Base-by-base conservation (phyloP, 371 early-diverging fungal genomes). In the Actinomortierella ambigua region DNA sequence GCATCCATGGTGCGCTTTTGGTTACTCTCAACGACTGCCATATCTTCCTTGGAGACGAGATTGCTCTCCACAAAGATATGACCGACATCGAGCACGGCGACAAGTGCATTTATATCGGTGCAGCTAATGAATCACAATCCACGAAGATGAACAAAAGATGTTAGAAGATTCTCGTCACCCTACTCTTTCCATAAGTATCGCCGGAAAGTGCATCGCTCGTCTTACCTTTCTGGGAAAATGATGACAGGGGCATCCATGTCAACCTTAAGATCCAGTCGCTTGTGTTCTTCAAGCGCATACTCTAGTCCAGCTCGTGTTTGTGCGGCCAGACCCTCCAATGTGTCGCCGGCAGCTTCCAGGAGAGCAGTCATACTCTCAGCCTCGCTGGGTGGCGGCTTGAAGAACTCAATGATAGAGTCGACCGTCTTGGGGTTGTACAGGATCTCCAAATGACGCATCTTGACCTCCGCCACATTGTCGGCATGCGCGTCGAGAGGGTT, bases 201-300 rank as follows among this genome's bases (percentile, higher is more conserved):
- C n/a, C 11, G 8, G 50, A 46, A 20, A 26, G 8, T 50, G 9
- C 29, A 53, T 26, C 23, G 26, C 26, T 41, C 15, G 26, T 44
- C 71, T 20, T 77, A 90, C 89, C 87, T 87, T 75, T 94, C 92
- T 0, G 98, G 98, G 34, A 99, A 79, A n/a, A 98, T 88, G 75
- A 99, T 87, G 42, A 98, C 91, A 1, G 99, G 99, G 5, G 99
- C 99, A 63, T 96, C 95, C 80, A 97, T 88, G 68, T 98, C 96
- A n/a, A 99, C 85, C 42, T 89, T 87, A 17, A 98, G 76, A 75
- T 97, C 95, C 17, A 95, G 61, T 0, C 94, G 93, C 48, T 90
- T 93, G 77, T 96, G 97, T 53, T 90, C 88, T 40, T 91, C 94
- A 44, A 99, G 69, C 0, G 96, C 96, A 77, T 86, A 90, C 68